Percentiles rank a stretch among this genome's conserved stretches.
Conservation (phyloP, 2,329 filamentous ascomycete genomes). For the Xylaria sp. region DNA sequence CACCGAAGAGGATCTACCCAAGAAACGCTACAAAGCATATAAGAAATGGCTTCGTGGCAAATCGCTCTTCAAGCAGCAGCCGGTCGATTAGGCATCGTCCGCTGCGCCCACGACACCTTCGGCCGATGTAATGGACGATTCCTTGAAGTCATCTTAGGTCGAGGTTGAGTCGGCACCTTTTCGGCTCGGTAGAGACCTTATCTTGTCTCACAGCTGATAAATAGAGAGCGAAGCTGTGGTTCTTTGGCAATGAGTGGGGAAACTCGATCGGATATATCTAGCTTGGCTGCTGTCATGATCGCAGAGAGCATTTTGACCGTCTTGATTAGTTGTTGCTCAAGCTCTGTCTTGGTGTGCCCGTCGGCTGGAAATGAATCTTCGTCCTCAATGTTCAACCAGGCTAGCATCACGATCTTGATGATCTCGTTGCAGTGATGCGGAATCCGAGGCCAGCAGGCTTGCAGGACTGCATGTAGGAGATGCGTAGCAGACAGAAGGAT, state of each 20-base stretch:
- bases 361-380: conserved; percentile 33
- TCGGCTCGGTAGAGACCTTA: conserved; percentile 1
- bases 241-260: conserved; percentile 46
- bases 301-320: conserved; percentile 45
- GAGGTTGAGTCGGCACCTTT: conserved; percentile 1
- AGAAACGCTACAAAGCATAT: conserved; percentile 97
- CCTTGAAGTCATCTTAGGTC: conserved; percentile 9
- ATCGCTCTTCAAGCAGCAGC: conserved; percentile 92
- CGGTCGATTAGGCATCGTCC: conserved; percentile 56
- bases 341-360: conserved; percentile 21
- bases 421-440: conserved; percentile 66
- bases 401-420: conserved; percentile 64
- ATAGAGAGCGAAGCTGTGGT: conserved; percentile 43
- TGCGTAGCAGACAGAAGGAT: conserved; percentile 59
- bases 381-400: conserved; percentile 65
- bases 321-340: conserved; percentile 44
- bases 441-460: conserved; percentile 73
- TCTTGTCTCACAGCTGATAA: conserved; percentile 28
- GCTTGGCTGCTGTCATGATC: conserved; percentile 38
- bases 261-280: conserved; percentile 40
- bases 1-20: conserved; percentile 80
- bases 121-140: conserved; percentile 32
- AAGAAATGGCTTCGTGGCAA: conserved; percentile 93
- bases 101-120: conserved; percentile 25
- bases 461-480: conserved; percentile 62